These are phyloP conservation scores for Capronia americana DNA, from an alignment of 2,329 filamentous ascomycete genomes.

Conservation along the genomic window DNA sequence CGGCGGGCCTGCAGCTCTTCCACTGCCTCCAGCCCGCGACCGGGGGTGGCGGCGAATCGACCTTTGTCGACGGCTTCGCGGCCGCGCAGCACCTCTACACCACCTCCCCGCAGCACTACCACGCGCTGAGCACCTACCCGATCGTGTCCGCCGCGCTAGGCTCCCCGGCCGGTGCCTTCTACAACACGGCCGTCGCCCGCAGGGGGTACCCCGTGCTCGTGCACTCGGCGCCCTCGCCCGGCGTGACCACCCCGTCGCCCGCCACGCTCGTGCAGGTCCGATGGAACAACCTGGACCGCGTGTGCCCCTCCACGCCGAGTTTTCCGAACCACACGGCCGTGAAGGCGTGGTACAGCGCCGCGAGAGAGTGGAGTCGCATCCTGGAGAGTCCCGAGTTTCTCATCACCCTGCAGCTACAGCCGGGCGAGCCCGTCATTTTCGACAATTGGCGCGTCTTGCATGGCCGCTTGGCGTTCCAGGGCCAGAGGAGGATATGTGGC, in stretches of 20 bases:
- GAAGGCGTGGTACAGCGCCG: conserved; percentile 77
- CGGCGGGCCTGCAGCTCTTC: conserved; percentile 88
- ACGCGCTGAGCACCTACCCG: conserved; percentile 61
- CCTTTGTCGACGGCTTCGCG: conserved; percentile 86
- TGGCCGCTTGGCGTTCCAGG: conserved; percentile 81
- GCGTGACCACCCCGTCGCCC: conserved; percentile 35
- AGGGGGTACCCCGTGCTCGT: conserved; percentile 72
- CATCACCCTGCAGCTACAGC: conserved; percentile 80
- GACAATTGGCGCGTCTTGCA: conserved; percentile 97
- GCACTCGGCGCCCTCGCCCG: conserved; percentile 48
- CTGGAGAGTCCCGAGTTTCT: conserved; percentile 69
- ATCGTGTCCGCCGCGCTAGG: conserved; percentile 85
- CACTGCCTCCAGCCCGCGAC: conserved; percentile 55
- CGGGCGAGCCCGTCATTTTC: conserved; percentile 83
- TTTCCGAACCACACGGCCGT: conserved; percentile 53
- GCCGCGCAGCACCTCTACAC: conserved; percentile 67
- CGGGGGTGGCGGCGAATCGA: conserved; percentile 68
- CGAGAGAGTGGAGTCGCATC: conserved; percentile 73
- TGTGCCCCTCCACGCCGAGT: conserved; percentile 61
- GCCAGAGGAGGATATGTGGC: conserved; percentile 85
- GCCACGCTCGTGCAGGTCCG: conserved; percentile 68
- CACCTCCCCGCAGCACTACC: conserved; percentile 63
- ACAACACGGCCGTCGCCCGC: conserved; percentile 68
- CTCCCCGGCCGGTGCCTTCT: conserved; percentile 66
- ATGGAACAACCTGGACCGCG: conserved; percentile 94